Conservation (phyloP, 1,284 basidiomycete genomes). For the Heimioporus punctisporus region DNA sequence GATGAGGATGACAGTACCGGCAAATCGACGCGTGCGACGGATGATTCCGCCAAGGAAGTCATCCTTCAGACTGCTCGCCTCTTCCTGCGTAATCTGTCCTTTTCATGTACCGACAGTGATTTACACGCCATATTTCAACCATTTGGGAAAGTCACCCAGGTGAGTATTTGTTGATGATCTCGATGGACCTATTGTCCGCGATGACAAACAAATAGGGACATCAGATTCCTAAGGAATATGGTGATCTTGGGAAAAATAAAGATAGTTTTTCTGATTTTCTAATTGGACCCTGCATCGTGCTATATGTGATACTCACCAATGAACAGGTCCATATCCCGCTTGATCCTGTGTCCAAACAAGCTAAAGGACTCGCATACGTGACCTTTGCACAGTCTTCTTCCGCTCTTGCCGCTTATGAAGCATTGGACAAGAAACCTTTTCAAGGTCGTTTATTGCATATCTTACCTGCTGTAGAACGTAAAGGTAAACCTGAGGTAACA, state of each 20-base stretch:
- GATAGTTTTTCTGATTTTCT: conserved; percentile 29
- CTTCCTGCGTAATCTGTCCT: conserved; percentile 93
- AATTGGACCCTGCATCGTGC: neutral
- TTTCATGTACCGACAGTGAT: conserved; percentile 79
- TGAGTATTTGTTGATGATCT: conserved; percentile 35
- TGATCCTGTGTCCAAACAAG: conserved; percentile 62
- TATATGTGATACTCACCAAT: conserved; percentile 14
- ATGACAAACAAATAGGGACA: conserved; percentile 66
- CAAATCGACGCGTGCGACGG: conserved; percentile 11
- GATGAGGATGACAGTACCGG: conserved; percentile 27
- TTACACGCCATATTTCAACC: conserved; percentile 68
- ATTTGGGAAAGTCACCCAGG: conserved; percentile 79
- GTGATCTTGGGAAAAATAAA: conserved; percentile 56
- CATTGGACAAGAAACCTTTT: conserved; percentile 86
- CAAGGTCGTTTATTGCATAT: conserved; percentile 94
- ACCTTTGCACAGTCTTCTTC: conserved; percentile 67
- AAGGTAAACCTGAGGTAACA: conserved; percentile 46
- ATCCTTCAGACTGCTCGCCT: conserved; percentile 83
- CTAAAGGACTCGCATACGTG: conserved; percentile 89
- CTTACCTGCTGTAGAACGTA: conserved; percentile 77
- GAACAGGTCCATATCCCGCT: conserved; percentile 84
- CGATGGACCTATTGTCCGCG: conserved; percentile 25
- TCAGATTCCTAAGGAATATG: conserved; percentile 55
- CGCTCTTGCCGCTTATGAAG: conserved; percentile 78
- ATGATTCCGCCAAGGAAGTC: conserved; percentile 55